A percentile compares a stretch with the other conserved stretches of the same genome.
phyloP scores from a whole-genome alignment of 345 rosid genomes.

The Populus nigra region DNA sequence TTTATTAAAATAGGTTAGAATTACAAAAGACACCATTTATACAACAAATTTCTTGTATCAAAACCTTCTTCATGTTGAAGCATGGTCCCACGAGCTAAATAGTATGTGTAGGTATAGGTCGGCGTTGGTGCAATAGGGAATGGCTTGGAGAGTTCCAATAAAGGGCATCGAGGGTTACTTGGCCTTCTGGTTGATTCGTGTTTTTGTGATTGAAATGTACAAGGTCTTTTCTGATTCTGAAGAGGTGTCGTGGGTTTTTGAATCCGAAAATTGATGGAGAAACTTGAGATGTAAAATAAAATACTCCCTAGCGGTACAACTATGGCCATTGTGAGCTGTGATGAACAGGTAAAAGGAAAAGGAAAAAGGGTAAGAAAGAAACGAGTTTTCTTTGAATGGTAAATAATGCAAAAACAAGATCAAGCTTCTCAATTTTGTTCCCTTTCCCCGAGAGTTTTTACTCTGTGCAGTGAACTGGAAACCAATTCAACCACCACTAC shows the following conservation, averaged over 20 bases:
- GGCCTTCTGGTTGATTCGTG: conserved; percentile 14
- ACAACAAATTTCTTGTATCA: neutral
- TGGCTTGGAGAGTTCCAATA: conserved; percentile 21
- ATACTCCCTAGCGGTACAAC: no score
- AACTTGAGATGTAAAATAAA: neutral
- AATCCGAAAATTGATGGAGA: conserved; percentile 15
- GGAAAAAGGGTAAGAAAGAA: neutral
- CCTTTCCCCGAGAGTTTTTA: neutral
- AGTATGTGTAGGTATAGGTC: neutral
- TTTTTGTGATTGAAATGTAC: conserved; percentile 14
- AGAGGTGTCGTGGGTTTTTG: conserved; percentile 7
- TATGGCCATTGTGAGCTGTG: no score
- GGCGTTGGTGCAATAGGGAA: neutral
- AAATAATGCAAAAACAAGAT: neutral
- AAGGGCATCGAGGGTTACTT: neutral
- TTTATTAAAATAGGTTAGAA: no score
- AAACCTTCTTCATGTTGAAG: neutral
- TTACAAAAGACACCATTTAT: neutral
- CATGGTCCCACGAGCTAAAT: conserved; percentile 1
- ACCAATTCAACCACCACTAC: conserved; percentile 31
- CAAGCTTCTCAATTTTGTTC: neutral
- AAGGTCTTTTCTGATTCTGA: conserved; percentile 22
- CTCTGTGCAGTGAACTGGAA: conserved; percentile 19
- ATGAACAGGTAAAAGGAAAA: conserved; percentile 7
- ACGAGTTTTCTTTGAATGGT: no score